These are phyloP conservation scores for Epichloe elymi DNA, from an alignment of 2,329 filamentous ascomycete genomes.

Conservation along the genomic window DNA sequence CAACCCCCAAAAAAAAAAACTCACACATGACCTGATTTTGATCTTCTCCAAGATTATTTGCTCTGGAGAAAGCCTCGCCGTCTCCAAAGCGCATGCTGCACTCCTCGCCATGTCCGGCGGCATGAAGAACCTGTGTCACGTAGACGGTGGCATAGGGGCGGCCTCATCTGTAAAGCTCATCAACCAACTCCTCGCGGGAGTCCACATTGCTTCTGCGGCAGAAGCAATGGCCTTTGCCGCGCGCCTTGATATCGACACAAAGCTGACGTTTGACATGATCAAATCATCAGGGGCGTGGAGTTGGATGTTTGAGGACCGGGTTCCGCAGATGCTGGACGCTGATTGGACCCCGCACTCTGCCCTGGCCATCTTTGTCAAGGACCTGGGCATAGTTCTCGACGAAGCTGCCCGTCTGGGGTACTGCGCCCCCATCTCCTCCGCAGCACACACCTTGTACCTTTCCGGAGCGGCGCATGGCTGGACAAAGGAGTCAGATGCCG, in stretches of 20 bases:
- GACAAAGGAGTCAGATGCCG: conserved; percentile 21
- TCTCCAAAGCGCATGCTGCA: conserved; percentile 13
- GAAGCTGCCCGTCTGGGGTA: conserved; percentile 18
- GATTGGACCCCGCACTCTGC: conserved; percentile 23
- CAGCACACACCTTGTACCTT: conserved; percentile 20
- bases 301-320: conserved; percentile 24
- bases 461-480: conserved; percentile 19
- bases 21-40: not conserved
- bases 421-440: conserved; percentile 16
- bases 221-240: conserved; percentile 45
- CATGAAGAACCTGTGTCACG: conserved; percentile 26
- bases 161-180: conserved; percentile 46
- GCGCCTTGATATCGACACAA: conserved; percentile 37
- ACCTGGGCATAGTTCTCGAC: conserved; percentile 19
- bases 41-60: conserved; percentile 17
- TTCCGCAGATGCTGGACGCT: conserved; percentile 21
- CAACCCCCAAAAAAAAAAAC: no score
- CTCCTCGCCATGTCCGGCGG: conserved; percentile 20
- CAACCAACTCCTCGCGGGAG: conserved; percentile 43
- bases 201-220: conserved; percentile 41
- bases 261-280: conserved; percentile 33
- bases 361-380: conserved; percentile 22
- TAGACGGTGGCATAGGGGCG: conserved; percentile 36
- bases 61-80: conserved; percentile 14
- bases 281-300: conserved; percentile 23